phyloP scores from a whole-genome alignment of 208 protist genomes.

The Trypanosoma conorhini region DNA sequence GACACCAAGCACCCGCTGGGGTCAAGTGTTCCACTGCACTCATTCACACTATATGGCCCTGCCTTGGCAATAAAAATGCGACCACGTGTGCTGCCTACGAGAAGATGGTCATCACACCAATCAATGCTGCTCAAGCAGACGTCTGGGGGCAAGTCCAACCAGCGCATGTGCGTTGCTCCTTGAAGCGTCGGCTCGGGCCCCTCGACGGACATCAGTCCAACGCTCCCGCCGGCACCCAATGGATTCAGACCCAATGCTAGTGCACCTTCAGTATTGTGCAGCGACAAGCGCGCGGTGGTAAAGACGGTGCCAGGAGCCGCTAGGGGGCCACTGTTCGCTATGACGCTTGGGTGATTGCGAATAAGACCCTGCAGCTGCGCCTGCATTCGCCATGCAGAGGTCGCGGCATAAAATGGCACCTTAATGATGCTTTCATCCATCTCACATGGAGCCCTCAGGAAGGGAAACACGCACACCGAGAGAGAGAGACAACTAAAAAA shows the following conservation, averaged over 20 bases:
- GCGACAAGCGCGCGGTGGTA: slow-evolving; percentile 47
- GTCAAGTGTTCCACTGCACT: slow-evolving; percentile 36
- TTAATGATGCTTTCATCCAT: slow-evolving; percentile 75
- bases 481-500: slow-evolving; percentile 7
- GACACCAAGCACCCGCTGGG: slow-evolving; percentile 38
- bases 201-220: slow-evolving; percentile 62
- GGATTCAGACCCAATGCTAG: slow-evolving; percentile 67
- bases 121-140: slow-evolving; percentile 42
- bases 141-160: slow-evolving; percentile 62
- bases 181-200: slow-evolving; percentile 34
- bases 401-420: slow-evolving; percentile 61
- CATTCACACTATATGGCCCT: slow-evolving; percentile 26
- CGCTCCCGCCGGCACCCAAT: slow-evolving; percentile 41
- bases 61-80: slow-evolving; percentile 61
- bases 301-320: slow-evolving; percentile 57
- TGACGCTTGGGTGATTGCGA: slow-evolving; percentile 73
- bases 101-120: slow-evolving; percentile 66
- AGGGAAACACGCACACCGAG: slow-evolving; percentile 1
- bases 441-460: neutral
- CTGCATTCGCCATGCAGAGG: slow-evolving; percentile 64
- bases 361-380: slow-evolving; percentile 80
- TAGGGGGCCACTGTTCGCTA: slow-evolving; percentile 39
- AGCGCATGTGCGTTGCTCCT: slow-evolving; percentile 55
- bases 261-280: slow-evolving; percentile 63
- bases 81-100: slow-evolving; percentile 69